Conservation (phyloP, 225 moss, liverwort and hornwort species). For the Physcomitrium patens region DNA sequence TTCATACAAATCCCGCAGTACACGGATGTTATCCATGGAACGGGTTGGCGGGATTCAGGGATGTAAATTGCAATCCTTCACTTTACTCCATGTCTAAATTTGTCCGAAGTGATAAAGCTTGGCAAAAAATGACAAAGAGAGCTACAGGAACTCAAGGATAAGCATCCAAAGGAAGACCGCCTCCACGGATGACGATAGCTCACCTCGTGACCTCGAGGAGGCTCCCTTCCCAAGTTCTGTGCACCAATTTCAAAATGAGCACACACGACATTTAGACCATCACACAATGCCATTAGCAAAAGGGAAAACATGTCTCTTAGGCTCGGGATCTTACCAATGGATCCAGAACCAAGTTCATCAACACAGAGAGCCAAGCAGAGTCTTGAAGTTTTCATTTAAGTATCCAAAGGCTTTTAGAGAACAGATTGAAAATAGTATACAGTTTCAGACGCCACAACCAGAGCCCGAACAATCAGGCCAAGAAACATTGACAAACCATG, state of each 20-base stretch:
- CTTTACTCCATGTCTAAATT: slow-evolving; percentile 11
- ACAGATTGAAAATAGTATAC: slow-evolving; percentile 57
- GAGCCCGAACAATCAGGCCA: slow-evolving; percentile 43
- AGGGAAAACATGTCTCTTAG: background rate
- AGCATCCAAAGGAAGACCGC: slow-evolving; percentile 29
- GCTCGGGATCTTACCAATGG: slow-evolving; percentile 24
- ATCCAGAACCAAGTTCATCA: slow-evolving; percentile 21
- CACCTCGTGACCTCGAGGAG: slow-evolving; percentile 1
- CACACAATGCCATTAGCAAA: no score
- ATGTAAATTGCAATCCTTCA: background rate
- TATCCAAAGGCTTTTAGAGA: slow-evolving; percentile 36
- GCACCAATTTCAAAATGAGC: slow-evolving; percentile 20
- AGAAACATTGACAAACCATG: slow-evolving; percentile 32
- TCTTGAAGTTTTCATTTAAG: slow-evolving; percentile 44
- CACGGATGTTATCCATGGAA: slow-evolving; percentile 19
- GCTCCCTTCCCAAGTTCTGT: background rate
- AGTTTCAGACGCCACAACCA: slow-evolving; percentile 49
- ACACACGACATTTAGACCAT: background rate
- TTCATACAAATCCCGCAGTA: background rate
- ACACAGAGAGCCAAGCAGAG: slow-evolving; percentile 30
- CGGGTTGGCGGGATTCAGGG: slow-evolving; percentile 16
- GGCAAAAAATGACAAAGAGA: slow-evolving; percentile 20
- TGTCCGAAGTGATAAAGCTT: slow-evolving; percentile 14
- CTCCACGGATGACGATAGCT: slow-evolving; percentile 37
- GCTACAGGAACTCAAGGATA: slow-evolving; percentile 34